Evolutionary conservation across 2,329 filamentous ascomycete species (phyloP).

Genomic region (Grosmannia huntii): DNA sequence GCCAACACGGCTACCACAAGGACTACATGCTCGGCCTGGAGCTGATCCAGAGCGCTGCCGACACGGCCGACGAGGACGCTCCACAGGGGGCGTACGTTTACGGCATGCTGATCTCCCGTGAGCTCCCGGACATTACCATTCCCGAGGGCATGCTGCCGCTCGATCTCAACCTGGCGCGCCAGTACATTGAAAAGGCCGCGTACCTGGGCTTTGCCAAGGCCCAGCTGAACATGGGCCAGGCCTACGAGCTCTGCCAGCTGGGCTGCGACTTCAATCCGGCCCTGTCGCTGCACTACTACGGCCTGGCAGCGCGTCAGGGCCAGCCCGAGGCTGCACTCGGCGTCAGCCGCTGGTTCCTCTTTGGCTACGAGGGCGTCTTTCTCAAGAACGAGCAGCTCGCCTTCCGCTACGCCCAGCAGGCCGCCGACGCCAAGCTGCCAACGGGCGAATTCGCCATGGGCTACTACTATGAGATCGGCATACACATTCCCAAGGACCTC

Average conservation of each 20-base stretch:
- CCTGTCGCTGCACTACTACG: constrained; percentile 89
- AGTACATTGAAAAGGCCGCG: constrained; percentile 92
- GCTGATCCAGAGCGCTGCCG: constrained; percentile 70
- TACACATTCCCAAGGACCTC: constrained; percentile 74
- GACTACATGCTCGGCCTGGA: constrained; percentile 69
- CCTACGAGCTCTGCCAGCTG: constrained; percentile 86
- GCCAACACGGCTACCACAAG: constrained; percentile 81
- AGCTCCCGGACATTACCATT: constrained; percentile 80
- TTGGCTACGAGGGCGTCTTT: constrained; percentile 84
- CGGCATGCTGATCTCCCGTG: constrained; percentile 83
- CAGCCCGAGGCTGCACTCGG: constrained; percentile 90
- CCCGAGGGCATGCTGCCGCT: constrained; percentile 57
- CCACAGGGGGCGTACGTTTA: constrained; percentile 93
- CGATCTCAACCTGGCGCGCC: constrained; percentile 60
- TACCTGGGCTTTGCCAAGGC: constrained; percentile 94
- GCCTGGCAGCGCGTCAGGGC: constrained; percentile 79
- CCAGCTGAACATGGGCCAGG: constrained; percentile 92
- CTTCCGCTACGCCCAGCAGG: constrained; percentile 79
- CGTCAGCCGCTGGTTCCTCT: constrained; percentile 97
- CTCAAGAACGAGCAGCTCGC: constrained; percentile 92
- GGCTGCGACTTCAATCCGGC: constrained; percentile 92
- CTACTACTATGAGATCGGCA: constrained; percentile 95
- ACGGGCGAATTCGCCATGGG: constrained; percentile 95
- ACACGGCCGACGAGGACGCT: constrained; percentile 87
- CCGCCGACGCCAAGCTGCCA: constrained; percentile 65